A percentile compares a stretch with the other conserved stretches of the same genome.
These are phyloP conservation scores for Fonsecaea multimorphosa DNA, from an alignment of 2,329 filamentous ascomycete genomes.

Conservation along the genomic window DNA sequence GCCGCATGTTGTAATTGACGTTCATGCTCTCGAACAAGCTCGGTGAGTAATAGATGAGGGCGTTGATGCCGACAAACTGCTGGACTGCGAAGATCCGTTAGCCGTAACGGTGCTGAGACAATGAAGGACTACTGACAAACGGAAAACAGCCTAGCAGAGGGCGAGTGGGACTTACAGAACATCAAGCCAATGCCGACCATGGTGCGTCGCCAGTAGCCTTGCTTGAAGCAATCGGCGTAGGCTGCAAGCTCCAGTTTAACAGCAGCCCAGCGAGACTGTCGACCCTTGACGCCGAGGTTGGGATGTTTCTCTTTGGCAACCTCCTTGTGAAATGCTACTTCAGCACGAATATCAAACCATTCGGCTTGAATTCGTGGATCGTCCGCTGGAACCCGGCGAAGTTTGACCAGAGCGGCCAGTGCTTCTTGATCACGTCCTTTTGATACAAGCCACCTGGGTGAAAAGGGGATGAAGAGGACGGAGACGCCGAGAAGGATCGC, in stretches of 20 bases:
- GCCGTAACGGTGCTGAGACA: not conserved
- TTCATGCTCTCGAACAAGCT: slow-evolving; percentile 63
- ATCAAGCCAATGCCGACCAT: slow-evolving; percentile 60
- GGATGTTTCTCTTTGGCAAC: slow-evolving; percentile 51
- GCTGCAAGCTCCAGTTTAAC: slow-evolving; percentile 57
- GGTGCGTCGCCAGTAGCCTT: slow-evolving; percentile 58
- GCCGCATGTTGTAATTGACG: slow-evolving; percentile 52
- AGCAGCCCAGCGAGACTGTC: slow-evolving; percentile 40
- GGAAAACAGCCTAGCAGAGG: not conserved
- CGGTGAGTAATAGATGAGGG: slow-evolving; percentile 63
- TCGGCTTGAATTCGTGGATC: slow-evolving; percentile 61
- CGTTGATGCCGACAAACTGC: slow-evolving; percentile 62
- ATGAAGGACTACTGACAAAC: not conserved
- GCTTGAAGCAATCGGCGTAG: slow-evolving; percentile 59
- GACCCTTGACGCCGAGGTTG: slow-evolving; percentile 44
- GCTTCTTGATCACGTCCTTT: slow-evolving; percentile 58
- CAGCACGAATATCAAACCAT: slow-evolving; percentile 57
- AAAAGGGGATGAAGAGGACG: slow-evolving; percentile 58
- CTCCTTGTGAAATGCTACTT: slow-evolving; percentile 60
- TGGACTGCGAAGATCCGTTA: slow-evolving; percentile 51
- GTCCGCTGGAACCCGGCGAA: slow-evolving; percentile 55
- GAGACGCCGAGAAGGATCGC: slow-evolving; percentile 46
- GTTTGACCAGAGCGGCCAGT: slow-evolving; percentile 53
- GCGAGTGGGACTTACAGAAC: slow-evolving; percentile 45
- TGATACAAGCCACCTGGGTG: slow-evolving; percentile 60